These are phyloP conservation scores for Chaetomium sp. DNA, from an alignment of 2,329 filamentous ascomycete species.

Conservation along the genomic window DNA sequence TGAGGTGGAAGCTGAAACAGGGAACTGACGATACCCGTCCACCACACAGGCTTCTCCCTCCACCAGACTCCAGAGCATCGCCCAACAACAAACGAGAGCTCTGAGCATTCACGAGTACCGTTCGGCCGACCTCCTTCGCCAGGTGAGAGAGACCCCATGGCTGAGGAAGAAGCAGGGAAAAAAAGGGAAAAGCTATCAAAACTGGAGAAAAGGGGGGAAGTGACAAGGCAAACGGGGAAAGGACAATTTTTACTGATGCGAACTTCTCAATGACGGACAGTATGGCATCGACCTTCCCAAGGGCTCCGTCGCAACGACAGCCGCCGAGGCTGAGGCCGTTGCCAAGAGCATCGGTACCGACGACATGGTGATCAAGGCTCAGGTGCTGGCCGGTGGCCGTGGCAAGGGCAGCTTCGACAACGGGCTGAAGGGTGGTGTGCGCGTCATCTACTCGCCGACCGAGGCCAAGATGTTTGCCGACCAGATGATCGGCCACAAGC, in stretches of 20 bases:
- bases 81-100: constrained; percentile 69
- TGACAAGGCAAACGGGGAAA: not conserved
- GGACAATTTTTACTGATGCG: constrained; percentile 9
- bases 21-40: not conserved
- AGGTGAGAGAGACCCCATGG: constrained; percentile 40
- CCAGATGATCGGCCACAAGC: constrained; percentile 99
- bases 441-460: constrained; percentile 97
- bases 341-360: constrained; percentile 87
- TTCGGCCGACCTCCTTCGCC: constrained; percentile 81
- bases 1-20: not conserved
- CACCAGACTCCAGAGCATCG: constrained; percentile 56
- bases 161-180: not conserved
- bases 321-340: constrained; percentile 83
- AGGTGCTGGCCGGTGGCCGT: constrained; percentile 94
- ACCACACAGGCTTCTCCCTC: constrained; percentile 39
- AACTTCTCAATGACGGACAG: constrained; percentile 38
- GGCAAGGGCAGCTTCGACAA: constrained; percentile 98
- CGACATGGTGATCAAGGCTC: constrained; percentile 99
- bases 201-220: not conserved
- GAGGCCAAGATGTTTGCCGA: constrained; percentile 95
- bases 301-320: constrained; percentile 75
- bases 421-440: constrained; percentile 96
- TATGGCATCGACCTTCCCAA: constrained; percentile 93
- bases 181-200: constrained; percentile 1
- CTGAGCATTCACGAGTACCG: constrained; percentile 98